A percentile compares a stretch with the other conserved stretches of the same genome.
These are phyloP conservation scores for Hippophae gyantsensis DNA, from an alignment of 306 rosid genomes.

Conservation along the genomic window DNA sequence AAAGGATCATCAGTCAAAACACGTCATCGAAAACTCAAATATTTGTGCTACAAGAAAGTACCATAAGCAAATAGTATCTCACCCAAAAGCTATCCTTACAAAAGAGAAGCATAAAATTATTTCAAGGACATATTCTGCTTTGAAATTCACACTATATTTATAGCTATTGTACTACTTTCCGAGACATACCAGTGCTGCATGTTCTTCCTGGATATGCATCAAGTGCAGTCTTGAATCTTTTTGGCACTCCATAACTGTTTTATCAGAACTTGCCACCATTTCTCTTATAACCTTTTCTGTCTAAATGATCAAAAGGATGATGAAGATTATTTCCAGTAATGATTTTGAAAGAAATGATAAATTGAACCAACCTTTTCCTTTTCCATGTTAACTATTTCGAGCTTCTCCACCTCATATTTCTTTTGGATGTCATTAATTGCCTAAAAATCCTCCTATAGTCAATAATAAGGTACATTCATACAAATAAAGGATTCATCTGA, in stretches of 20 bases:
- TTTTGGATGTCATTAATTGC: conserved; percentile 82
- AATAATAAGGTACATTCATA: conserved; percentile 20
- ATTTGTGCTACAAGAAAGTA: too few species aligned
- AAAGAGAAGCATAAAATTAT: too few species aligned
- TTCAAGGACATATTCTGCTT: too few species aligned
- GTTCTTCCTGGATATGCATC: conserved; percentile 60
- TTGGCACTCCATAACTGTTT: conserved; percentile 51
- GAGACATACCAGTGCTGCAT: conserved; percentile 49
- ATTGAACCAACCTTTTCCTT: conserved; percentile 65
- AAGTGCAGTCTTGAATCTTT: conserved; percentile 63
- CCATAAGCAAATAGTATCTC: too few species aligned
- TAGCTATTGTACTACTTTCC: conserved; percentile 13
- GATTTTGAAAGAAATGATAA: conserved; percentile 16
- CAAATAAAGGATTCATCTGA: conserved; percentile 10
- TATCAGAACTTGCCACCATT: conserved; percentile 41
- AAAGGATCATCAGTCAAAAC: too few species aligned
- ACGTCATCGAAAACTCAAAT: too few species aligned
- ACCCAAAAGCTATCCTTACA: too few species aligned
- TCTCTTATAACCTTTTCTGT: conserved; percentile 51
- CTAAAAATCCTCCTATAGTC: conserved; percentile 36
- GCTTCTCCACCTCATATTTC: conserved; percentile 82
- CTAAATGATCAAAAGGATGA: conserved; percentile 48
- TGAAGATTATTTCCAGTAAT: conserved; percentile 19
- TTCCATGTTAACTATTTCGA: conserved; percentile 62
- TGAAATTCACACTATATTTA: conserved; percentile 2